Base-by-base conservation (phyloP, 768 basidiomycete genomes). In the Kondoa malvinella region DNA sequence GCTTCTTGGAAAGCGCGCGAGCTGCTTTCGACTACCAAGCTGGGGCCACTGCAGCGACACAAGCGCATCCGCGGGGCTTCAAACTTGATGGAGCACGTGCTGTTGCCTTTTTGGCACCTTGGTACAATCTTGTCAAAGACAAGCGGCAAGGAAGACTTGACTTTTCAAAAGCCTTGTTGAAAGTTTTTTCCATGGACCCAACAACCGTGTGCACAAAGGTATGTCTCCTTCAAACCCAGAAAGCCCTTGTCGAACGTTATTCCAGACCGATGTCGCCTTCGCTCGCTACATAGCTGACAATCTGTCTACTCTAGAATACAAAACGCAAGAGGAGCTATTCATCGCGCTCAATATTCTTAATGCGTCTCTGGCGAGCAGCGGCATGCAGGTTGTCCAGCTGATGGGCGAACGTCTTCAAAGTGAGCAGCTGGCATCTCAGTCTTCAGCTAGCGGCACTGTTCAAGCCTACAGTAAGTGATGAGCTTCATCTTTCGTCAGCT, bases 241-340 rank as follows among this genome's bases (percentile, higher is more conserved):
- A n/a, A n/a, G n/a, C n/a, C n/a, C n/a, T n/a, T 34, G 16, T 57
- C 67, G 40, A 68, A 30, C 29, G 2, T 4, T 2, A 25, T 34
- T 50, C 30, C 71, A 92, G 86, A 83, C 87, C 69, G 88, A 95
- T 73, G 81, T 92, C 65, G 84, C 87, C 62, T 90, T 96, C 75
- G 82, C 82, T 2, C 86, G 92, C 66, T 99, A 91, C 78, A 88
- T 96, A 84, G 86, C 89, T 0, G 95, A 97, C 76, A 96, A 96
- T 74, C 86, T 97, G 68, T 82, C 92, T 0, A 80, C 86, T 0
- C 84, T 99, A 69, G 92, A 97, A 34, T 97, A 92, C 80, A 96
- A 91, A 79, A 89, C 89, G 0, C 86, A 87, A 73, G 95, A 99
- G 77, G 95, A 97, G 77, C 85, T 87, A 2, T 79, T 96, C 65